Conservation (phyloP, 139 green algal genomes). For the Limnomonas spitsbergensis region DNA sequence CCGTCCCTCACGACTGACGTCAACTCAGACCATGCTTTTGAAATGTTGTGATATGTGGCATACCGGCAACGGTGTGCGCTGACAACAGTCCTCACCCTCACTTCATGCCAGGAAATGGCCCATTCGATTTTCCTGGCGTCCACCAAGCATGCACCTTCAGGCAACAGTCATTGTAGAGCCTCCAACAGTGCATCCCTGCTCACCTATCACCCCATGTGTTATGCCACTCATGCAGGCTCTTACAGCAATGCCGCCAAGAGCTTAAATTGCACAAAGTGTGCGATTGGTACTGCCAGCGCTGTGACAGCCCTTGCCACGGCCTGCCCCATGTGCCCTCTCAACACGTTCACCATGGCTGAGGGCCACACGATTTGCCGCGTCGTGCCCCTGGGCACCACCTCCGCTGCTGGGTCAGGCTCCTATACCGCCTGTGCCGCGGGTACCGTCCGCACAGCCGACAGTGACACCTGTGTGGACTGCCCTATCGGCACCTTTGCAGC, state of each 20-base stretch:
- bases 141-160: background rate
- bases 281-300: conserved; percentile 11
- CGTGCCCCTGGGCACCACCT: conserved; percentile 11
- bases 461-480: conserved; percentile 2
- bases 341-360: conserved; percentile 4
- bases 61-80: background rate
- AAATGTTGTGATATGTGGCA: too few relatives aligned
- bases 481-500: background rate
- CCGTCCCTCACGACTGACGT: background rate
- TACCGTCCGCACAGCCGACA: background rate
- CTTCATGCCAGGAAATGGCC: background rate
- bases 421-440: background rate
- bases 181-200: background rate
- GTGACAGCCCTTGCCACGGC: background rate
- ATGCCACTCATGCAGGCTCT: background rate
- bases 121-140: too few relatives aligned
- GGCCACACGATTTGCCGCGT: background rate
- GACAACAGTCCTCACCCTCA: background rate
- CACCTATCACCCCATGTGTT: background rate
- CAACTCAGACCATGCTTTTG: too few relatives aligned
- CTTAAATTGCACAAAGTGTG: background rate
- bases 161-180: too few relatives aligned
- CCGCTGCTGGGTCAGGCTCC: background rate
- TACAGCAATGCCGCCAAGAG: background rate
- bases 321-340: conserved; percentile 3